phyloP scores from a whole-genome alignment of 306 rosid genomes.

The Begonia peltatifolia region DNA sequence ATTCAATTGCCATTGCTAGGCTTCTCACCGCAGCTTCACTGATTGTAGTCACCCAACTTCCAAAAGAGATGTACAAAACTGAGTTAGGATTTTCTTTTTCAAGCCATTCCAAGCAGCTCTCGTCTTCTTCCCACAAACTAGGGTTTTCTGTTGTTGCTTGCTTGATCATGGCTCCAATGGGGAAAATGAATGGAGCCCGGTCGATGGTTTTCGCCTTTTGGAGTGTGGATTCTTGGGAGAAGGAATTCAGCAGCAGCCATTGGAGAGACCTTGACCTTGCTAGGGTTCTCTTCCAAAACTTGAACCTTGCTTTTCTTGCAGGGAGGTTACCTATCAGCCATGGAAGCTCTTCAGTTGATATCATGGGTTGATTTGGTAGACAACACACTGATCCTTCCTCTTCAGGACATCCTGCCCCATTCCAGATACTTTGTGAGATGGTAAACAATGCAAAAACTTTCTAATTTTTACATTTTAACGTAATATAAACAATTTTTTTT shows the following conservation, averaged over 20 bases:
- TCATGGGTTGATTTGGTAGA: conserved; percentile 27
- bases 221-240: conserved; percentile 29
- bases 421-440: too few relatives aligned
- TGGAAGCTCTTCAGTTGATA: conserved; percentile 54
- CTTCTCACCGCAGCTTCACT: conserved; percentile 40
- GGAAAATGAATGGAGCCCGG: conserved; percentile 15
- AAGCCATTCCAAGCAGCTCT: conserved; percentile 54
- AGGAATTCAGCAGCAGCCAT: conserved; percentile 58
- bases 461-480: too few relatives aligned
- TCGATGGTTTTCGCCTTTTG: not conserved
- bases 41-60: conserved; percentile 83
- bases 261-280: conserved; percentile 36
- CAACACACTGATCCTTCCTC: conserved; percentile 14
- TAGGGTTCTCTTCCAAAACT: conserved; percentile 66
- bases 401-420: conserved; percentile 48
- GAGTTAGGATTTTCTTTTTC: conserved; percentile 24
- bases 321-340: conserved; percentile 65
- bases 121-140: conserved; percentile 69
- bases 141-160: conserved; percentile 13
- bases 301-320: conserved; percentile 55
- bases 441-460: too few relatives aligned
- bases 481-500: too few relatives aligned
- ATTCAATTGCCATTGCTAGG: conserved; percentile 51
- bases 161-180: conserved; percentile 33
- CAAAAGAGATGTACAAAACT: conserved; percentile 65